Percentiles rank a stretch among this genome's conserved stretches.
Conservation (phyloP, 768 basidiomycete species). For the Pseudohyphozyma bogoriensis region DNA sequence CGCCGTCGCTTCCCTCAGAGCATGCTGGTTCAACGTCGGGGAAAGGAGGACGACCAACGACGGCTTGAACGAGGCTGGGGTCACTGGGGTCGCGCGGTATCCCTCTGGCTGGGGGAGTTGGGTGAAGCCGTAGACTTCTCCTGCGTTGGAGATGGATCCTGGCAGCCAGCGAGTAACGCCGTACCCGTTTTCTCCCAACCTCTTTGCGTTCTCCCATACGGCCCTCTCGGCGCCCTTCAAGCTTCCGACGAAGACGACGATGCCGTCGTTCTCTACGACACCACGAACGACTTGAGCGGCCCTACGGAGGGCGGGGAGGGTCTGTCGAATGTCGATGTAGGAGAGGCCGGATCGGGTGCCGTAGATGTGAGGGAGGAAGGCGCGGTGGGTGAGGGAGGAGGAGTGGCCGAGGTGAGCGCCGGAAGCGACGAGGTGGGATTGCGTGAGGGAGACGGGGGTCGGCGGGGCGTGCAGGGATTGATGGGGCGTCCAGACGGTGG, state of each 20-base stretch:
- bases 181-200: constrained; percentile 69
- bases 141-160: constrained; percentile 84
- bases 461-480: constrained; percentile 57
- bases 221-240: constrained; percentile 42
- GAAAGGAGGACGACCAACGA: constrained; percentile 88
- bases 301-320: constrained; percentile 78
- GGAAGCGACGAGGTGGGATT: constrained; percentile 81
- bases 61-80: constrained; percentile 52
- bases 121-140: constrained; percentile 55
- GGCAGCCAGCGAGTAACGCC: constrained; percentile 82
- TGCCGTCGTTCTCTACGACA: constrained; percentile 68
- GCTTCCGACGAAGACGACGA: constrained; percentile 72
- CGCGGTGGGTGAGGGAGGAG: constrained; percentile 65
- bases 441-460: constrained; percentile 54
- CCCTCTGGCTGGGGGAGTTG: constrained; percentile 11
- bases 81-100: constrained; percentile 33
- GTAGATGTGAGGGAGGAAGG: constrained; percentile 84
- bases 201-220: constrained; percentile 55
- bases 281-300: constrained; percentile 79
- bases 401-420: constrained; percentile 92
- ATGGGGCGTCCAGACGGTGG: constrained; percentile 63
- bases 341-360: constrained; percentile 81
- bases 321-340: constrained; percentile 81
- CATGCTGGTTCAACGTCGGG: constrained; percentile 64
- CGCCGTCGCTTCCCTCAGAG: constrained; percentile 81